Evolutionary conservation across 495 filamentous ascomycete species (phyloP).

Genomic region (Penicillium pancosmium): DNA sequence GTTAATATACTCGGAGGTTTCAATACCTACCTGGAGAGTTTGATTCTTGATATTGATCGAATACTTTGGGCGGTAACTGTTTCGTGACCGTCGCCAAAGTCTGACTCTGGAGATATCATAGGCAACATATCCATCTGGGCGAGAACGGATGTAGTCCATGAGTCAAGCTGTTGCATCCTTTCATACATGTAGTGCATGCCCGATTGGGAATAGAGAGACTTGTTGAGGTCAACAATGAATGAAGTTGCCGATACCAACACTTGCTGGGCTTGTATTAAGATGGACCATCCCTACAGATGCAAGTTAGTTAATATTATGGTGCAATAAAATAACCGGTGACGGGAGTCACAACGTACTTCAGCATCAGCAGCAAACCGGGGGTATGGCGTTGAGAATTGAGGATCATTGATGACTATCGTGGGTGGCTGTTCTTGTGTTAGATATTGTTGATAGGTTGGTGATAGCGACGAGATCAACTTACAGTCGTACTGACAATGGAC

Average conservation of each 20-base stretch:
- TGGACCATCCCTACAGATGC: slow-evolving; percentile 50
- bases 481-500: slow-evolving; percentile 62
- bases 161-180: slow-evolving; percentile 58
- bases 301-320: neutral
- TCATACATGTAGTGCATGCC: slow-evolving; percentile 52
- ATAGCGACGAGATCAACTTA: slow-evolving; percentile 31
- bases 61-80: slow-evolving; percentile 51
- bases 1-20: neutral
- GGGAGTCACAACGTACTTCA: slow-evolving; percentile 44
- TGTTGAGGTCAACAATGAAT: slow-evolving; percentile 57
- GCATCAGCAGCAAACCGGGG: slow-evolving; percentile 55
- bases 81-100: slow-evolving; percentile 48
- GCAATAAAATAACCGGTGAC: neutral
- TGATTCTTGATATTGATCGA: slow-evolving; percentile 58
- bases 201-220: slow-evolving; percentile 37
- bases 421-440: slow-evolving; percentile 41
- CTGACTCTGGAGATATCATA: slow-evolving; percentile 37
- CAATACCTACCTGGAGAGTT: slow-evolving; percentile 53
- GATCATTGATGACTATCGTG: slow-evolving; percentile 56
- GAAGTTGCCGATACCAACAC: slow-evolving; percentile 58
- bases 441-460: neutral
- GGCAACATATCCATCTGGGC: slow-evolving; percentile 48
- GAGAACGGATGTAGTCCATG: slow-evolving; percentile 51
- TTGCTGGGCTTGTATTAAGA: slow-evolving; percentile 60
- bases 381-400: slow-evolving; percentile 59